These are phyloP conservation scores for Silene latifolia DNA, from an alignment of 148 eudicot species.

Conservation along the genomic window DNA sequence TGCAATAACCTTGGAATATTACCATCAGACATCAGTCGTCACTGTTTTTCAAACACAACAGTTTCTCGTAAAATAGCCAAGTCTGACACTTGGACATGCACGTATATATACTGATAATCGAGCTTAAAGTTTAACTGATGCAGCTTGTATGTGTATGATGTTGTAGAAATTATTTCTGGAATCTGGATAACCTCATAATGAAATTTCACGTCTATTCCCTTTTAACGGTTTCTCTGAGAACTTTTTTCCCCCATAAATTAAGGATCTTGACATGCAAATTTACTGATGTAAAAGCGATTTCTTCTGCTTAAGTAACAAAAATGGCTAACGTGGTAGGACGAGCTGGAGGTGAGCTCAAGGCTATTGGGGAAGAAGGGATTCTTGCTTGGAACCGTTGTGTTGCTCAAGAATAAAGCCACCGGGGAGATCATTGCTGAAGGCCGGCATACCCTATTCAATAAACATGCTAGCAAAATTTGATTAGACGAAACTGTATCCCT, in stretches of 20 bases:
- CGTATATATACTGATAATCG: no score
- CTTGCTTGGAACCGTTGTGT: slow-evolving; percentile 43
- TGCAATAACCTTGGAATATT: background rate
- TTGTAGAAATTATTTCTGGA: no score
- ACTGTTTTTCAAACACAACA: no score
- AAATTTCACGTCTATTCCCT: background rate
- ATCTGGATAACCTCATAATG: no score
- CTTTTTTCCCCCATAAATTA: background rate
- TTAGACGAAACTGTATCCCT: background rate
- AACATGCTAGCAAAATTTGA: slow-evolving; percentile 47
- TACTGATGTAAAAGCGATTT: background rate
- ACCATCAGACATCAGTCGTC: no score
- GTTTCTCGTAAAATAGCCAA: no score
- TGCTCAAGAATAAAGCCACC: slow-evolving; percentile 52
- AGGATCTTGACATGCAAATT: background rate
- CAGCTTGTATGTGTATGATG: no score
- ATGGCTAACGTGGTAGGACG: slow-evolving; percentile 46
- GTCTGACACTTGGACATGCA: no score
- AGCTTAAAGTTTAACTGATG: no score
- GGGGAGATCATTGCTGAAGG: slow-evolving; percentile 71
- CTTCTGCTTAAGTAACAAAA: background rate
- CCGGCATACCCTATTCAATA: slow-evolving; percentile 56
- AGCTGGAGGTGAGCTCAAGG: slow-evolving; percentile 55
- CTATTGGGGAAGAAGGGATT: slow-evolving; percentile 50
- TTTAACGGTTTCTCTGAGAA: background rate